Base-by-base conservation (phyloP, 345 rosid genomes). In the Cardamine resedifolia region DNA sequence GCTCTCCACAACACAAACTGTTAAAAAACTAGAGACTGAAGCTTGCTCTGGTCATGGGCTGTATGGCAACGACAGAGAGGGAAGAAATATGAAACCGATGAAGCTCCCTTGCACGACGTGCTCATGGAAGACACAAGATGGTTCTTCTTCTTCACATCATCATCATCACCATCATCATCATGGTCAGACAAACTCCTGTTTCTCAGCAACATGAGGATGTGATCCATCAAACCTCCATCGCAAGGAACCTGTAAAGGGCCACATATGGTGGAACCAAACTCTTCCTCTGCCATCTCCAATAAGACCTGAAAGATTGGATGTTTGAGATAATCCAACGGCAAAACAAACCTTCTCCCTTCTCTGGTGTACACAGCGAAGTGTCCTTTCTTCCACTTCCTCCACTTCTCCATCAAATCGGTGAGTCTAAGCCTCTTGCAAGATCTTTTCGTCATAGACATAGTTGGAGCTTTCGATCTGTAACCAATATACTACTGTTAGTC, bases 221-320 rank as follows among this genome's bases (percentile, higher is more conserved):
- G 80, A 20, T 70, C 81, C 85, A 80, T 70, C 48, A 86, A 60
- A 41, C 81, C 72, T 77, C 85, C 82, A 52, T 80, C 82, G 26
- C 86, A 85, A 44, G 90, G 87, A 62, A 85, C 83, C 63, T 79
- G 75, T 4, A 85, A 53, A 12, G 90, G 90, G 23, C 90, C 84
- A 66, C 78, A 64, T 26, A 70, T 66, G 4, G 77, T 70, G 7
- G 80, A 74, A 33, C 82, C 87, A 27, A 83, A 83, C 69, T 83
- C 85, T 55, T 85, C 85, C 75, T 76, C 80, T 7, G 87, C 87
- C 87, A 83, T 83, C 71, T 85, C 83, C 58, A 82, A 26, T 10
- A 83, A 41, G 3, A 80, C 87, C 71, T 78, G 78, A 70, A 84
- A 84, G 68, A 86, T 84, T 10, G 87, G 86, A 57, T 86, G 86